Percentiles rank a stretch among this genome's conserved stretches.
Conservation (phyloP, 2,329 filamentous ascomycete genomes). For the Epichloe gansuensis region DNA sequence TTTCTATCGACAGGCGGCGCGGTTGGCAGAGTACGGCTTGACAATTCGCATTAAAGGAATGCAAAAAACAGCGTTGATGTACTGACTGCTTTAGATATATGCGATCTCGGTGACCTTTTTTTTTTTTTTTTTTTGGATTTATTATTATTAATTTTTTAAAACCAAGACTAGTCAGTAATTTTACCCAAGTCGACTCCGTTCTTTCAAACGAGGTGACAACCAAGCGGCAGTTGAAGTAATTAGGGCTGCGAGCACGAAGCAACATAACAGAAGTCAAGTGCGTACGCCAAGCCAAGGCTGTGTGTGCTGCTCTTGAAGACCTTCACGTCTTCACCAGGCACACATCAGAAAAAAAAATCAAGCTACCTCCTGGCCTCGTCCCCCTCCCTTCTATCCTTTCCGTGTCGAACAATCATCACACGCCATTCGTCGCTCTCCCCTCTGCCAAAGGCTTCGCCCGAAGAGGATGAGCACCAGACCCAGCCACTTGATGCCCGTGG, state of each 20-base stretch:
- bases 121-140: not conserved
- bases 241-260: not conserved
- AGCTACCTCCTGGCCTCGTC: not conserved
- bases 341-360: not conserved
- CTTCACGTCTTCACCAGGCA: not conserved
- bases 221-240: not conserved
- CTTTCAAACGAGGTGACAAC: not conserved
- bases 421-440: too few species aligned
- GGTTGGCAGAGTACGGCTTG: too few species aligned
- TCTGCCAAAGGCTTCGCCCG: not conserved
- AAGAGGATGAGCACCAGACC: slow-evolving; percentile 2
- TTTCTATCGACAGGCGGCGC: too few species aligned
- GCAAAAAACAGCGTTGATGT: too few species aligned
- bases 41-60: too few species aligned
- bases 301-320: not conserved
- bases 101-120: not conserved
- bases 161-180: not conserved
- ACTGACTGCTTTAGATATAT: too few species aligned
- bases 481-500: not conserved
- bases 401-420: too few species aligned
- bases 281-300: not conserved
- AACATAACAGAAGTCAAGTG: not conserved
- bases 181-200: not conserved
- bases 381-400: not conserved
- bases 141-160: too few species aligned